Base-by-base conservation (phyloP, 805 yeast species). In the Blastobotrys chiropterorum region DNA sequence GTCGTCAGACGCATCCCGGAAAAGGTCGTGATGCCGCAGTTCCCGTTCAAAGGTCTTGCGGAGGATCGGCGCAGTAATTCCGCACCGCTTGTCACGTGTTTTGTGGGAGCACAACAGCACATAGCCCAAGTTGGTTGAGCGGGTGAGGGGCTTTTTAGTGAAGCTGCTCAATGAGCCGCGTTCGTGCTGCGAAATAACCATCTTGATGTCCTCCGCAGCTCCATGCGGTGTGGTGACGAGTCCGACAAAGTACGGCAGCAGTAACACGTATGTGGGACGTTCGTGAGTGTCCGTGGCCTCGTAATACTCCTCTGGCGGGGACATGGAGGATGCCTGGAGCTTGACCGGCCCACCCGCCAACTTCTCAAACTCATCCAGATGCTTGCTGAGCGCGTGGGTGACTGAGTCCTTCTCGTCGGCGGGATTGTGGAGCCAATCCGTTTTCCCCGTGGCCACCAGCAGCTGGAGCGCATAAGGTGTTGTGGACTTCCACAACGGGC, bases 81-180 rank as follows among this genome's bases (percentile, higher is more conserved):
- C 97, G 69, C 99, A 92, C 55, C 92, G 74, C 66, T 89, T 90
- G 65, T 92, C 99, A 67, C 98, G 82, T 8, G 95, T 87, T 47
- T 76, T 75, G 68, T 92, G 99, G 0, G 97, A 90, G 62, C 99
- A 92, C 48, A 94, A 67, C 47, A 94, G 76, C 1, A 92, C 73
- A 60, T 53, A 61, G 7, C 50, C 47, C 17, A 6, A 16, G 38
- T 46, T 15, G 44, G 44, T 13, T 14, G 26, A 34, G 21, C 16
- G 26, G 11, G 16, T 43, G 16, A 40, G 46, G 26, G 20, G 48
- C 17, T 39, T 5, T 38, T 11, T 20, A 26, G 19, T 42, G 44
- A 8, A 11, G 42, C 49, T 34, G 21, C 7, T 45, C 44, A 3
- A 62, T 14, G 34, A 42, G 38, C 34, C 19, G 1, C 80, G 77